These are phyloP conservation scores for Amauroascus niger DNA, from an alignment of 2,329 filamentous ascomycete species.

Conservation along the genomic window DNA sequence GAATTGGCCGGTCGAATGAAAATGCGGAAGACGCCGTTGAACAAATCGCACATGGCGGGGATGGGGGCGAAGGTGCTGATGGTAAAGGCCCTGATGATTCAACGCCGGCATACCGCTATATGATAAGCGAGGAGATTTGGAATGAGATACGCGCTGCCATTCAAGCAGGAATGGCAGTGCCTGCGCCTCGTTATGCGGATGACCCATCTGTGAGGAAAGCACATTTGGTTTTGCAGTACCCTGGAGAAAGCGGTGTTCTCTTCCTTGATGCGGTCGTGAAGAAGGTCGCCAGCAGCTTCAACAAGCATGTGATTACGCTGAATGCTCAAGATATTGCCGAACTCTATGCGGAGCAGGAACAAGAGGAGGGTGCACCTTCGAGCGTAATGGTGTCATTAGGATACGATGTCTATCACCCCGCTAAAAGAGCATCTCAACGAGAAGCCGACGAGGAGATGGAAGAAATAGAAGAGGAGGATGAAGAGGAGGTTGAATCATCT, in stretches of 20 bases:
- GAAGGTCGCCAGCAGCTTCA: slow-evolving; percentile 51
- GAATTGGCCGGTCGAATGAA: slow-evolving; percentile 21
- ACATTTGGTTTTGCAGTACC: slow-evolving; percentile 51
- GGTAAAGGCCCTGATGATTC: slow-evolving; percentile 15
- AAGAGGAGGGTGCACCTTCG: slow-evolving; percentile 27
- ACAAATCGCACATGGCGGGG: slow-evolving; percentile 22
- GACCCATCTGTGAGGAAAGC: slow-evolving; percentile 45
- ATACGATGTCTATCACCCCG: slow-evolving; percentile 45
- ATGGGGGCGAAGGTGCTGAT: slow-evolving; percentile 20
- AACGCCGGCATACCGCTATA: slow-evolving; percentile 12
- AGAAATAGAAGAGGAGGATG: slow-evolving; percentile 36
- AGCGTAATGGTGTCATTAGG: slow-evolving; percentile 35
- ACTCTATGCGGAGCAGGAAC: slow-evolving; percentile 34
- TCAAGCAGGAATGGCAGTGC: slow-evolving; percentile 42
- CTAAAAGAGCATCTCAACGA: slow-evolving; percentile 25
- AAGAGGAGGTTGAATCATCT: slow-evolving; percentile 18
- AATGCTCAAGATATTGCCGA: slow-evolving; percentile 40
- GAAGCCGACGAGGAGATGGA: slow-evolving; percentile 40
- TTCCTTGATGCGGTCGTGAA: slow-evolving; percentile 54
- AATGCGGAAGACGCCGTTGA: slow-evolving; percentile 16
- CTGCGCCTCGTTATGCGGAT: slow-evolving; percentile 32
- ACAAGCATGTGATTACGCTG: slow-evolving; percentile 35
- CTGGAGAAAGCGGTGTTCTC: slow-evolving; percentile 45
- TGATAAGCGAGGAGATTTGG: slow-evolving; percentile 34
- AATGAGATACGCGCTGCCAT: slow-evolving; percentile 44